These are phyloP conservation scores for Metschnikowia vanudenii DNA, from an alignment of 805 yeast species.

Conservation along the genomic window DNA sequence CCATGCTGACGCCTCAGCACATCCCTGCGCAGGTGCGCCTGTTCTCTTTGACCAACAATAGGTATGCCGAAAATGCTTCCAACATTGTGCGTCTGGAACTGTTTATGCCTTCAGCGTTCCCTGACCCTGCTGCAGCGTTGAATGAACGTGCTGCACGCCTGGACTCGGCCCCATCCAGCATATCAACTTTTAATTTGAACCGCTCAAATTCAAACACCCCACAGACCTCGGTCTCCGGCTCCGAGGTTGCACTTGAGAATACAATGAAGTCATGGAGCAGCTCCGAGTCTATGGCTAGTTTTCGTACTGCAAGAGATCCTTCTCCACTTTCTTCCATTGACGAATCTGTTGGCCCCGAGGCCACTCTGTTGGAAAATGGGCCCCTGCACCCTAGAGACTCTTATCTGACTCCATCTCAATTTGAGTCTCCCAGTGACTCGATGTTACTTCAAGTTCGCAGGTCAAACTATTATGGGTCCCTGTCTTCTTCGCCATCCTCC, in stretches of 20 bases:
- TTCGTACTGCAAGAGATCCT: slow-evolving; percentile 8
- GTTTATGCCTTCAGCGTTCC: slow-evolving; percentile 2
- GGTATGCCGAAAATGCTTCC: slow-evolving; percentile 17
- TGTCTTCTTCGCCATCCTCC: slow-evolving; percentile 3
- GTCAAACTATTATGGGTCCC: neutral
- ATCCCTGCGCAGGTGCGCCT: slow-evolving; percentile 5
- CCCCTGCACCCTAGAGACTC: neutral
- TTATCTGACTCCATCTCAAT: neutral
- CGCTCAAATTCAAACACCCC: slow-evolving; percentile 32
- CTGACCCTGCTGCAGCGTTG: neutral
- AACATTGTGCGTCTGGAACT: slow-evolving; percentile 20
- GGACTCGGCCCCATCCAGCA: slow-evolving; percentile 25
- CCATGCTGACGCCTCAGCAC: neutral
- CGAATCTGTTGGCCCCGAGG: slow-evolving; percentile 5
- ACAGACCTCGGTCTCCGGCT: slow-evolving; percentile 28
- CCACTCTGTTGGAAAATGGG: neutral
- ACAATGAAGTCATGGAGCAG: slow-evolving; percentile 9
- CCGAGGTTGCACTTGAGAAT: slow-evolving; percentile 13
- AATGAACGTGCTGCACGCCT: slow-evolving; percentile 5
- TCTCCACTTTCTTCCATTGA: slow-evolving; percentile 14
- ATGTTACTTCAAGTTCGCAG: neutral
- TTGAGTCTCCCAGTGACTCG: neutral
- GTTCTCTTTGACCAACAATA: slow-evolving; percentile 18
- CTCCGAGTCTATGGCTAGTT: slow-evolving; percentile 12
- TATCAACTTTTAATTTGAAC: slow-evolving; percentile 24